phyloP scores from a whole-genome alignment of 495 filamentous ascomycete genomes.

The Penicillium mononematosum region DNA sequence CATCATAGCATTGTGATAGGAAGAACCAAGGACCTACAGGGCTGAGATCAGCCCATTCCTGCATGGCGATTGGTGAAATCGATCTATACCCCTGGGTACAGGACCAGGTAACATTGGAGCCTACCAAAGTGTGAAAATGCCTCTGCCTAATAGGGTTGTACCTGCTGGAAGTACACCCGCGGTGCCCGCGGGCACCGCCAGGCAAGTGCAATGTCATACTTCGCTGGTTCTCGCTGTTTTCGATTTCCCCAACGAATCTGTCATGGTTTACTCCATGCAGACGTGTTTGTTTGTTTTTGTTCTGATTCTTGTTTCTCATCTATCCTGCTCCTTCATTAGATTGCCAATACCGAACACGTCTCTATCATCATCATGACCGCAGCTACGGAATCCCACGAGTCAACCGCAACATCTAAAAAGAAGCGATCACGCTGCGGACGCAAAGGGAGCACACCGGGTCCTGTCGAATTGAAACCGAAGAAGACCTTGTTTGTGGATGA shows the following conservation, averaged over 20 bases:
- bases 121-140: background rate
- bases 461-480: slow-evolving; percentile 10
- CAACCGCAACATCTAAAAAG: slow-evolving; percentile 14
- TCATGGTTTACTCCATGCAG: background rate
- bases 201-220: slow-evolving; percentile 2
- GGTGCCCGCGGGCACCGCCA: background rate
- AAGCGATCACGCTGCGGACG: slow-evolving; percentile 17
- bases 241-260: background rate
- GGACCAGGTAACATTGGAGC: background rate
- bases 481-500: slow-evolving; percentile 25
- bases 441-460: slow-evolving; percentile 11
- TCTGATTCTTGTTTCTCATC: background rate
- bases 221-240: background rate
- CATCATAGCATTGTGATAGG: background rate
- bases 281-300: background rate
- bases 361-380: background rate
- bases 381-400: slow-evolving; percentile 1
- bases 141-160: background rate
- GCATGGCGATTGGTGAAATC: background rate
- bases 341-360: background rate
- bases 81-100: background rate
- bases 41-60: background rate
- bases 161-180: too few species aligned
- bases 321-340: background rate
- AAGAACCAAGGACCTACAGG: background rate